Evolutionary conservation across 1,139 yeast genomes (phyloP), one percentile per base, ranked within the genome.

Genomic region (Kluyveromyces sp.): DNA sequence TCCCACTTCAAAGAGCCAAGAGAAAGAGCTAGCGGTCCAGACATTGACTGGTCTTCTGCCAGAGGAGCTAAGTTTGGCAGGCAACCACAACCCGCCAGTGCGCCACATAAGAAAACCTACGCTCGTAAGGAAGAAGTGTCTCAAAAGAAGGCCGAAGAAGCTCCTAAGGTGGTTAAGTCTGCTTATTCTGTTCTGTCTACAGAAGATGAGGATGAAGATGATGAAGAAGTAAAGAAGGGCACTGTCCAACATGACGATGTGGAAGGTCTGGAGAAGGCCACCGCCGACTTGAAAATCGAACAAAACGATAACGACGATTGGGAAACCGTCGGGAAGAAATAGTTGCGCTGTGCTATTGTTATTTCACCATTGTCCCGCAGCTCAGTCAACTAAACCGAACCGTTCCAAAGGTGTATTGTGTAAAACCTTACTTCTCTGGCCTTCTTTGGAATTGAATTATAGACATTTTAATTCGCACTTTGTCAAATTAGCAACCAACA

Each of bases 151-250:
- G 67, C 65, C 41, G 67, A 65, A 41, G 71, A 68, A 40, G 62
- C 64, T 49, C 68, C 69, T 49, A 68, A 66, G 49, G 73, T 74
- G 42, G 75, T 74, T 58, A 75, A 76, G 61, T 78, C 87, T 15
- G 65, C 74, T 22, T 87, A 73, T 61, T 76, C 80, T 49, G 86
- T 85, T 33, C 73, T 87, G 63, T 72, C 77, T 43, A 69, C 71
- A 46, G 89, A 82, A 42, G 84, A 75, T 30, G 87, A 80, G 17
- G 84, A 77, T 4, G 83, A 77, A 42, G 70, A 64, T 38, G 65
- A 59, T 48, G 61, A 54, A 20, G 55, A 50, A 42, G 60, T 50
- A 45, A 33, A 26, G 13, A 41, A 44, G 30, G 41, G 47, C 41
- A 41, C 44, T 19, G 22, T 39, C 3, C 37, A 43, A 4, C 44